Conservation (phyloP, 495 filamentous ascomycete species). For the Letharia lupina region DNA sequence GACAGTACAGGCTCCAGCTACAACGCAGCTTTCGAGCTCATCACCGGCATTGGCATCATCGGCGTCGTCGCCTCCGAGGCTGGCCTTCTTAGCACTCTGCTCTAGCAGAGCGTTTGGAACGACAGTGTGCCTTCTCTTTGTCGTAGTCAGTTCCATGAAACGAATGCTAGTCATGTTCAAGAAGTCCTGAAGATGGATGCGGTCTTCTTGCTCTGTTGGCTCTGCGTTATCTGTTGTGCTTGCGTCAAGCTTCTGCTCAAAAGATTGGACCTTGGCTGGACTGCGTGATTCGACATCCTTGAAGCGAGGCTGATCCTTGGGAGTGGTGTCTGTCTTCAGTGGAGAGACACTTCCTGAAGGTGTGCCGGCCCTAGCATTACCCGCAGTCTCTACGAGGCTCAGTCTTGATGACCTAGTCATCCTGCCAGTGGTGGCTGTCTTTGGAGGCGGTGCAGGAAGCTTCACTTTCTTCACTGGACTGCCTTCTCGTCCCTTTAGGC, state of each 20-base stretch:
- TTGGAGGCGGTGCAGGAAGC: constrained; percentile 57
- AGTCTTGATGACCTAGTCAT: constrained; percentile 40
- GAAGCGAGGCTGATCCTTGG: constrained; percentile 43
- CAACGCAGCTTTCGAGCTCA: constrained; percentile 66
- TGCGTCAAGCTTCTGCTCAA: constrained; percentile 34
- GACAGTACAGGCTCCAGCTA: constrained; percentile 81
- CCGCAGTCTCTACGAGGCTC: constrained; percentile 24
- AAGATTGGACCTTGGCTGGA: constrained; percentile 35
- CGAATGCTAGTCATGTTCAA: constrained; percentile 90
- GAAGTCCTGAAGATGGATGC: constrained; percentile 85
- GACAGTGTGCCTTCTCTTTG: constrained; percentile 80
- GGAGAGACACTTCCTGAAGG: constrained; percentile 42
- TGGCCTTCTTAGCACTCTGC: constrained; percentile 35
- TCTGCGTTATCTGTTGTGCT: constrained; percentile 28
- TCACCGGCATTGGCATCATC: constrained; percentile 29
- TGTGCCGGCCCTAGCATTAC: constrained; percentile 28
- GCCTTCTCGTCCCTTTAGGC: constrained; percentile 58
- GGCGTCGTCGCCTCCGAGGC: constrained; percentile 37
- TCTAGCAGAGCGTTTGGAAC: constrained; percentile 45
- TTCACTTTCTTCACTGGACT: constrained; percentile 71
- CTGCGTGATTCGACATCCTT: constrained; percentile 38
- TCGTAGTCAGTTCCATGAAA: constrained; percentile 92
- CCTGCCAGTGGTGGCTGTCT: constrained; percentile 54
- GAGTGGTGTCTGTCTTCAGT: constrained; percentile 38
- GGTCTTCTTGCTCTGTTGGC: constrained; percentile 43